These are phyloP conservation scores for Ascoidea asiatica DNA, from an alignment of 805 yeast genomes.

Conservation along the genomic window DNA sequence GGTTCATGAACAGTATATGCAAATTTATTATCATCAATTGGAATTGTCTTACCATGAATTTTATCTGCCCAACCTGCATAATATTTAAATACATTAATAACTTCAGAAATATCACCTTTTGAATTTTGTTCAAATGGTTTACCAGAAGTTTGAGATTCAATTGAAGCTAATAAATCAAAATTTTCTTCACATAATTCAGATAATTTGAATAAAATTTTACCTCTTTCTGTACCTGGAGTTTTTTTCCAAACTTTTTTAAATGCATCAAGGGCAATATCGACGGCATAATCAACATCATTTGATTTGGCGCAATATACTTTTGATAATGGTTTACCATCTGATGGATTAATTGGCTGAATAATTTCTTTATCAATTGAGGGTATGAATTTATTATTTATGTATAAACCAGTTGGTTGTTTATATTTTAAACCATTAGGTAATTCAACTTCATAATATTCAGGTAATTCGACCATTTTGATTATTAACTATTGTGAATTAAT, in stretches of 20 bases:
- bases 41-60: constrained; percentile 49
- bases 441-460: constrained; percentile 14
- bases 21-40: constrained; percentile 41
- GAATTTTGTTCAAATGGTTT: constrained; percentile 41
- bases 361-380: constrained; percentile 32
- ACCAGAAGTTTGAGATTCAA: constrained; percentile 50
- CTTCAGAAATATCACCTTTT: constrained; percentile 42
- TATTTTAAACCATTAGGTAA: constrained; percentile 58
- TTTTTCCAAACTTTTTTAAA: constrained; percentile 33
- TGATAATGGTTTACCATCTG: constrained; percentile 37
- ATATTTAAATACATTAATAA: constrained; percentile 43
- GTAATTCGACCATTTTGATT: background rate
- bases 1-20: constrained; percentile 42
- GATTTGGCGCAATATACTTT: constrained; percentile 34
- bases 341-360: constrained; percentile 30
- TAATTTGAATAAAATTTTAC: constrained; percentile 32
- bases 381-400: constrained; percentile 64
- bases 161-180: constrained; percentile 34
- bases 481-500: too few relatives aligned
- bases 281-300: constrained; percentile 42
- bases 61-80: constrained; percentile 71
- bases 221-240: constrained; percentile 30
- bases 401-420: constrained; percentile 64
- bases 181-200: constrained; percentile 36
- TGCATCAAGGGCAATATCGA: constrained; percentile 36